These are phyloP conservation scores for Amyloporia xantha DNA, from an alignment of 768 basidiomycete species.

Conservation along the genomic window DNA sequence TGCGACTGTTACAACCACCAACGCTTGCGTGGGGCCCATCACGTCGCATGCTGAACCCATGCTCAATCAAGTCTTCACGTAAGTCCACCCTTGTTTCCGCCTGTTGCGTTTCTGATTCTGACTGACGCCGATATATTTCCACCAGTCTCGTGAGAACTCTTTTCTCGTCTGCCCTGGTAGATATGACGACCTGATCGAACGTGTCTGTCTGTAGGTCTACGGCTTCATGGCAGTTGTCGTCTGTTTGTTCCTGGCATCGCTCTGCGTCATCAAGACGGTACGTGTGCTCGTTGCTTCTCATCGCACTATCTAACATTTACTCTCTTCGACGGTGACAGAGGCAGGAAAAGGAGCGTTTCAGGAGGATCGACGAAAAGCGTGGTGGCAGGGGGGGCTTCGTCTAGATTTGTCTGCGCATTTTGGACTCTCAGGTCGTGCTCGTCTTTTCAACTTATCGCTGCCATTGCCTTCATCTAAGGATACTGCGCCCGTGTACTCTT, in stretches of 20 bases:
- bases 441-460: too few relatives aligned
- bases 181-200: not conserved
- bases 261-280: slow-evolving; percentile 87
- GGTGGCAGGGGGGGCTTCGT: slow-evolving; percentile 86
- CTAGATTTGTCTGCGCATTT: slow-evolving; percentile 24
- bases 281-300: slow-evolving; percentile 28
- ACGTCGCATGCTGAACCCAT: slow-evolving; percentile 63
- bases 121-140: not conserved
- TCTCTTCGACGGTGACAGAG: slow-evolving; percentile 40
- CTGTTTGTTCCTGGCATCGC: slow-evolving; percentile 67
- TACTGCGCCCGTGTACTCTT: not conserved
- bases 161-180: not conserved
- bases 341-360: slow-evolving; percentile 76
- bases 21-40: slow-evolving; percentile 66
- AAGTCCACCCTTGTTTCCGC: slow-evolving; percentile 24
- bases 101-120: not conserved
- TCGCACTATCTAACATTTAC: not conserved
- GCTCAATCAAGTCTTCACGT: slow-evolving; percentile 83
- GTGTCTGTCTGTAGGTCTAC: slow-evolving; percentile 43
- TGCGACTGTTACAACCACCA: slow-evolving; percentile 28
- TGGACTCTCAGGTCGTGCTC: not conserved
- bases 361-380: slow-evolving; percentile 83
- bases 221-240: slow-evolving; percentile 80
- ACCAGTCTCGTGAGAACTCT: slow-evolving; percentile 10
- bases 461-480: not conserved